Conservation (phyloP, 176 grass and related monocot genomes). For the Rhipidocladum racemiflorum region DNA sequence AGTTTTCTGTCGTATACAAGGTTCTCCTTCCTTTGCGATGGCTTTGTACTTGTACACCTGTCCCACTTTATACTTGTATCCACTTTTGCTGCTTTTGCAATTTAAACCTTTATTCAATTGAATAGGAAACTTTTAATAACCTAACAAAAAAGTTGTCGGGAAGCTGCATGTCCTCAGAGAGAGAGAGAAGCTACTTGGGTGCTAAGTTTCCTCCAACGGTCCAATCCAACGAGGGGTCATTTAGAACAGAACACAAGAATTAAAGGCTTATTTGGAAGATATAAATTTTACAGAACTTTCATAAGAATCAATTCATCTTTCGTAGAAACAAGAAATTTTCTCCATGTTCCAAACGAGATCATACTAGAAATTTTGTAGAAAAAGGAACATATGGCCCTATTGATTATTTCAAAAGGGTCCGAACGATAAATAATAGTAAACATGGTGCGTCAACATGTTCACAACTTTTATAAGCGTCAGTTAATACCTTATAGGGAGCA, state of each 20-base stretch:
- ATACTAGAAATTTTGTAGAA: background rate
- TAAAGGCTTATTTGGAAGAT: too few relatives aligned
- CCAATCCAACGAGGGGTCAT: background rate
- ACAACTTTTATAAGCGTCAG: background rate
- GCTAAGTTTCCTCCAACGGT: background rate
- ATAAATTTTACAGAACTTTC: too few relatives aligned
- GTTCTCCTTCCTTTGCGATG: background rate
- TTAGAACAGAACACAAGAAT: background rate
- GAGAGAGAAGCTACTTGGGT: background rate
- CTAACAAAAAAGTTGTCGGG: slow-evolving; percentile 5
- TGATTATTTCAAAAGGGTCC: background rate
- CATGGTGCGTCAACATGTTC: background rate
- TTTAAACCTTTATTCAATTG: slow-evolving; percentile 19
- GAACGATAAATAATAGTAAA: background rate
- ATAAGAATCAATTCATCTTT: too few relatives aligned
- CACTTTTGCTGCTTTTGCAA: slow-evolving; percentile 20
- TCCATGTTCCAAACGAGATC: too few relatives aligned
- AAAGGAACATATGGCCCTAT: background rate
- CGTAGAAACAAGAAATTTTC: too few relatives aligned
- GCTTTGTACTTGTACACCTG: slow-evolving; percentile 13
- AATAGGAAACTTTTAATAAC: background rate
- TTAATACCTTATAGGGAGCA: background rate
- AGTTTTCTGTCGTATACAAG: background rate
- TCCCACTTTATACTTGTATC: slow-evolving; percentile 26
- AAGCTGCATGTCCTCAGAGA: background rate